Base-by-base conservation (phyloP, 805 yeast species). In the Saccharomycopsis sp. region DNA sequence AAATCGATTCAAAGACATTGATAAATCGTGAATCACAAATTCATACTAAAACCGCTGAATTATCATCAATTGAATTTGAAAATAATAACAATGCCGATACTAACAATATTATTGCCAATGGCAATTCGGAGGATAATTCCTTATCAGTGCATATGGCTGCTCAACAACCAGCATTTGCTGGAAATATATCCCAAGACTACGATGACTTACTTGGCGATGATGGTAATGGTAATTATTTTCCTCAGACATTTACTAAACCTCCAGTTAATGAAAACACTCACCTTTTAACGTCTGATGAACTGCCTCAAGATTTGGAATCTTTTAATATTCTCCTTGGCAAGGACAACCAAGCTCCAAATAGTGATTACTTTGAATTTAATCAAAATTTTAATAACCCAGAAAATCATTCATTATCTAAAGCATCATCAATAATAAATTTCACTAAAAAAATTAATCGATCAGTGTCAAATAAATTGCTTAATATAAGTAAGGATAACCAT, bases 271-370 rank as follows among this genome's bases (percentile, higher is more conserved):
- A 41, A 19, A 29, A 19, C 14, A 16, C 44, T 4, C 20, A 20
- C 33, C 26, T 33, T 7, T 20, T 41, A 8, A 11, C 33, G 4
- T 26, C 35, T 35, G 49, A 45, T 7, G 45, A 45, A 9, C 44
- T 27, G 26, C 47, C 51, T 20, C 51, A 42, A 20, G 50, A 49
- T 17, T 33, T 49, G 19, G 52, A 49, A 20, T 46, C 51, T 4
- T 49, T 49, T 41, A 49, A 40, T 23, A 27, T 48, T 7, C n/a
- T 49, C 2, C 33, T 49, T n/a, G 52, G 52, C n/a, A 36, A 48
- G n/a, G 28, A 40, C 19, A 35, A 16, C 22, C 16, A 23, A 6
- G 21, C 22, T 27, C 34, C 36, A 3, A 43, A 21, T 23, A 45
- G 23, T 20, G 51, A 47, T 9, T 39, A 47, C 22, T 38, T 47